Evolutionary conservation across 306 rosid genomes (phyloP).

Genomic region (Hippophae rhamnoides): DNA sequence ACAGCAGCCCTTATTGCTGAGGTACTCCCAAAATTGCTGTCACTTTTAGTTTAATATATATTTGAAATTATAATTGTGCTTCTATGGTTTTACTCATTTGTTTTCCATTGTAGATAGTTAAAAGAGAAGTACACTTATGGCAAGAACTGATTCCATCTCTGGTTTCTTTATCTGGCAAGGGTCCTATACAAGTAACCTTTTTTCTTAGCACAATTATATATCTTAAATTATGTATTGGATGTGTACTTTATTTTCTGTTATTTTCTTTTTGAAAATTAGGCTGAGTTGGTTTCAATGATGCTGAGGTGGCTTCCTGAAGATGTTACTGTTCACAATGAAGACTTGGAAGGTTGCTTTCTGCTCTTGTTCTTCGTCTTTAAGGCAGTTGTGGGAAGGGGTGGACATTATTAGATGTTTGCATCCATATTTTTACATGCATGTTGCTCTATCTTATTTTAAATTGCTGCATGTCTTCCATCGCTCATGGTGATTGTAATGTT

Average conservation of each 20-base stretch:
- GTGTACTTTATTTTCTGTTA: constrained; percentile 2
- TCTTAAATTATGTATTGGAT: constrained; percentile 12
- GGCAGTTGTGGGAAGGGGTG: neutral
- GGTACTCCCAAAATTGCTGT: constrained; percentile 29
- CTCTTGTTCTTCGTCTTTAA: neutral
- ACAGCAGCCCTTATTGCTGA: constrained; percentile 96
- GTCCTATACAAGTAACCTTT: constrained; percentile 72
- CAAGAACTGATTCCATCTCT: constrained; percentile 65
- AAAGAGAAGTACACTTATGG: constrained; percentile 84
- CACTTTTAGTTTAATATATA: constrained; percentile 9
- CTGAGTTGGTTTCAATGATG: constrained; percentile 93
- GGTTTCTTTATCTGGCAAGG: constrained; percentile 67
- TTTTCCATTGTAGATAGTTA: constrained; percentile 56
- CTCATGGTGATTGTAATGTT: constrained; percentile 22
- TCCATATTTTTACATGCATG: neutral
- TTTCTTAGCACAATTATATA: constrained; percentile 11
- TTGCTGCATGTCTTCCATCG: constrained; percentile 19
- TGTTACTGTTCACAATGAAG: constrained; percentile 93
- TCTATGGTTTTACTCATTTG: constrained; percentile 4
- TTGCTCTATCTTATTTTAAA: constrained; percentile 14
- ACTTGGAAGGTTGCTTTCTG: constrained; percentile 67
- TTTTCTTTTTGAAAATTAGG: constrained; percentile 36
- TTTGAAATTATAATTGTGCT: constrained; percentile 1
- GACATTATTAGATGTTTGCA: neutral
- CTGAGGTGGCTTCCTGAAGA: constrained; percentile 99